Evolutionary conservation across 306 rosid species (phyloP).

Genomic region (Vigna radiata): DNA sequence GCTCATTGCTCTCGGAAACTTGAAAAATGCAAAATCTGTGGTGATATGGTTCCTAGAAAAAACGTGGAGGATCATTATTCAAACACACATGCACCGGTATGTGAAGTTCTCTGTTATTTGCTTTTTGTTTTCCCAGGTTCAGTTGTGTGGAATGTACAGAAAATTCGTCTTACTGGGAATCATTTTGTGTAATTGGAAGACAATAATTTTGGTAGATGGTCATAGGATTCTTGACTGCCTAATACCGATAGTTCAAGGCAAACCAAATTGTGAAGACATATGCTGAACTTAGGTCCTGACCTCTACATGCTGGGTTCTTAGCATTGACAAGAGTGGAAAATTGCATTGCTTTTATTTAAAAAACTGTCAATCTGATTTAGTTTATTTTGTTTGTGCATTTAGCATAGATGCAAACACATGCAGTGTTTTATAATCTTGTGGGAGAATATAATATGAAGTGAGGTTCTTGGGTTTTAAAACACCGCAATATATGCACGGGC

Average conservation of each 20-base stretch:
- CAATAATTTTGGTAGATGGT: not conserved
- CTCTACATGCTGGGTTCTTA: not conserved
- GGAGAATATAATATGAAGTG: not conserved
- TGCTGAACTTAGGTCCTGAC: not conserved
- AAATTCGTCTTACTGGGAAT: constrained; percentile 26
- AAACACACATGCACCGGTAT: constrained; percentile 96
- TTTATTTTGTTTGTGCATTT: not conserved
- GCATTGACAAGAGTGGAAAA: constrained; percentile 28
- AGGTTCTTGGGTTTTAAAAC: not conserved
- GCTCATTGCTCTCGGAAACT: constrained; percentile 92
- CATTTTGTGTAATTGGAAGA: not conserved
- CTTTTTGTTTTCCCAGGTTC: constrained; percentile 2
- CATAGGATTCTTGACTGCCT: not conserved
- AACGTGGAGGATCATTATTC: constrained; percentile 79
- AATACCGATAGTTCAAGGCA: not conserved
- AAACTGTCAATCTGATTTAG: not conserved
- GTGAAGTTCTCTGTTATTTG: constrained; percentile 36
- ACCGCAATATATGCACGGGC: not conserved
- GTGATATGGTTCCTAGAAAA: constrained; percentile 87
- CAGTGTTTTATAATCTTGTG: constrained; percentile 1
- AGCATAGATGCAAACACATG: not conserved
- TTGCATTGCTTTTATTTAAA: not conserved
- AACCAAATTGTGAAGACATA: not conserved
- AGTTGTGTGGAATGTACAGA: constrained; percentile 11
- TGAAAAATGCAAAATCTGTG: constrained; percentile 89